These are phyloP conservation scores for apple (Malus domestica) DNA, from an alignment of 306 rosid species.

Conservation along the genomic window ASM211411v1 NC_041798.1:36743001-36743500, in stretches of 20 bases:
- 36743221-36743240: slow-evolving; percentile 49
- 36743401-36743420: slow-evolving; percentile 60
- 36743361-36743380: slow-evolving; percentile 64
- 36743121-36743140: not conserved
- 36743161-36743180: slow-evolving; percentile 47
- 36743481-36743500: slow-evolving; percentile 18
- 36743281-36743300: not conserved
- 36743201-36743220: slow-evolving; percentile 53
- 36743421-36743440: slow-evolving; percentile 43
- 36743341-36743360: slow-evolving; percentile 26
- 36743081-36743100: not conserved
- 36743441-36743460: slow-evolving; percentile 55
- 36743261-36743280: slow-evolving; percentile 45
- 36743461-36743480: slow-evolving; percentile 54
- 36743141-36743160: slow-evolving; percentile 14
- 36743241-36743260: slow-evolving; percentile 59
- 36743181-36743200: slow-evolving; percentile 56
- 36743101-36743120: not conserved
- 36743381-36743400: slow-evolving; percentile 49
- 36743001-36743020: not conserved
- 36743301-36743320: not conserved
- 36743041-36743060: not conserved
- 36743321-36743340: not conserved
- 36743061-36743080: not conserved
- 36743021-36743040: not conserved